Conservation (phyloP, 441 rosid genomes). For the Kokia cookei region DNA sequence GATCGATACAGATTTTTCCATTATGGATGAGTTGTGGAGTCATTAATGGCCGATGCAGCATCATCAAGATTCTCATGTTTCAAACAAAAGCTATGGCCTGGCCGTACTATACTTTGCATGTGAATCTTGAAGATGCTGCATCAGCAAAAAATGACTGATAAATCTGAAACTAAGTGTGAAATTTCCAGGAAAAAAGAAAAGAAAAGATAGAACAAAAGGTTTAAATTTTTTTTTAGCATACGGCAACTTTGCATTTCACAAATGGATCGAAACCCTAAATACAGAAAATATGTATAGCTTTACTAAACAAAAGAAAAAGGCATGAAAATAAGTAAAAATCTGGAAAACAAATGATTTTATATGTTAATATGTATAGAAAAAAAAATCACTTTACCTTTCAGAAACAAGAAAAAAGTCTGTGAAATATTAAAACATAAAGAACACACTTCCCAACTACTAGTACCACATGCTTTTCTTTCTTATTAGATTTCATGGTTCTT, state of each 20-base stretch:
- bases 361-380: not conserved
- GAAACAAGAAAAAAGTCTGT: not conserved
- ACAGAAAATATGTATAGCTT: not conserved
- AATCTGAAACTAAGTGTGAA: conserved; percentile 1
- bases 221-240: not conserved
- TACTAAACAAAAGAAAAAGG: not conserved
- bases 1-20: conserved; percentile 6
- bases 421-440: not conserved
- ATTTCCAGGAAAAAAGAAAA: conserved; percentile 6
- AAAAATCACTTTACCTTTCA: too few relatives aligned
- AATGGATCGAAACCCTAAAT: conserved; percentile 7
- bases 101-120: conserved; percentile 28
- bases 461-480: not conserved
- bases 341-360: not conserved
- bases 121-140: conserved; percentile 95
- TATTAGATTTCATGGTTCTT: conserved; percentile 10
- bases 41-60: conserved; percentile 91
- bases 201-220: not conserved
- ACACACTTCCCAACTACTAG: not conserved
- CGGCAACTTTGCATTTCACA: not conserved
- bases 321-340: not conserved
- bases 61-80: conserved; percentile 96
- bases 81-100: conserved; percentile 12
- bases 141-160: conserved; percentile 59
- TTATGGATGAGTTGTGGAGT: conserved; percentile 14